Evolutionary conservation across 305 asterid genomes (phyloP).

Genomic region (Fraxinus xanthoxyloides): DNA sequence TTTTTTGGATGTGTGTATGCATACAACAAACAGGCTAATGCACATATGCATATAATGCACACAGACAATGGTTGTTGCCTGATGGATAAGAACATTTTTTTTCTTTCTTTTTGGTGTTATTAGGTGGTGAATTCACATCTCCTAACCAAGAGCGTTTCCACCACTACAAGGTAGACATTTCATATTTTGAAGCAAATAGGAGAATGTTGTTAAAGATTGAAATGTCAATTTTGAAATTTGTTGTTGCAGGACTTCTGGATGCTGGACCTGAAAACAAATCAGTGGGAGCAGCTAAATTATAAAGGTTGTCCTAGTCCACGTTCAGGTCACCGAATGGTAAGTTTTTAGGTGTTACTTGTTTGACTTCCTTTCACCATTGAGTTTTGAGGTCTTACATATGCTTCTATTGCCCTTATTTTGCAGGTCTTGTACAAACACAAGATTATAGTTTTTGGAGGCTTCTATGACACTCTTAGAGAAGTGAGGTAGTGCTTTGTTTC

Average conservation of each 20-base stretch:
- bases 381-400: constrained; percentile 14
- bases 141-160: constrained; percentile 99
- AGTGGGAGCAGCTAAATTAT: constrained; percentile 96
- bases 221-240: constrained; percentile 19
- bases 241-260: constrained; percentile 82
- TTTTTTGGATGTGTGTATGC: not conserved
- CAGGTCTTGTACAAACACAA: constrained; percentile 96
- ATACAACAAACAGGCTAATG: not conserved
- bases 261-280: constrained; percentile 92
- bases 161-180: constrained; percentile 83
- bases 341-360: constrained; percentile 13
- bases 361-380: not conserved
- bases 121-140: constrained; percentile 98
- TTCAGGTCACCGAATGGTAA: constrained; percentile 96
- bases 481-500: constrained; percentile 60
- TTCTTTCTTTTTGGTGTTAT: constrained; percentile 21
- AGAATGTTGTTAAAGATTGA: constrained; percentile 14
- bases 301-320: constrained; percentile 99
- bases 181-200: not conserved
- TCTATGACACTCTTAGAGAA: constrained; percentile 97
- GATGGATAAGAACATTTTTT: not conserved
- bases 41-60: not conserved
- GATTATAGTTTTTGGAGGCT: constrained; percentile 92
- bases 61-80: not conserved
- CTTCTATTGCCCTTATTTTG: constrained; percentile 30